Base-by-base conservation (phyloP, 805 yeast species). In the Cyberlindnera mrakii region DNA sequence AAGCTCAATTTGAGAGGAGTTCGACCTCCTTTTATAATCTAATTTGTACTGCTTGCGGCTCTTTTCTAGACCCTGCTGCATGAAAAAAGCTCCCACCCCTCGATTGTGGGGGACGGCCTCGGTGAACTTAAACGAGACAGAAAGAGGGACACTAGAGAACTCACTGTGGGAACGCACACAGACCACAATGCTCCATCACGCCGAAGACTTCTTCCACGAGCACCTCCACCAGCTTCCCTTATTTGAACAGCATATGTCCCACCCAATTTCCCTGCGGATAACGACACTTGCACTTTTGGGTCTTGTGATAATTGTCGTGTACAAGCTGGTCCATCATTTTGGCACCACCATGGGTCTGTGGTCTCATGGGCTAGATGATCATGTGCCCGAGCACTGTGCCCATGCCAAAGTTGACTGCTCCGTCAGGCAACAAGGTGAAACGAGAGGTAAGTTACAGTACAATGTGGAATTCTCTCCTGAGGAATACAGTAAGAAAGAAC, bases 391-490 rank as follows among this genome's bases (percentile, higher is more conserved):
- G 7, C 91, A 83, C 58, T 84, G 89, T 63, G 89, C 93, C 0
- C 88, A 84, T 60, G 68, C 83, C 1, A 78, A 78, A 42, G 55
- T 77, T 3, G 48, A 52, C 15, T 37, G 35, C 27, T 19, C 20
- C 13, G 10, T 14, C 19, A 14, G 18, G 20, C n/a, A 7, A 11
- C 35, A n/a, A 31, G 33, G 33, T 30, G 33, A n/a, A n/a, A 30
- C 15, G 17, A 30, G 16, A 15, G 15, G 16, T 1, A 8, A 13
- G 35, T 7, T 37, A 11, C 16, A 66, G 20, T 85, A 80, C 57
- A 85, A 84, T 59, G 71, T 84, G 51, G 95, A 85, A 57, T 86
- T 86, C 61, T 77, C 85, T 27, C 93, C 95, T 0, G 90, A 82
- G 52, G 95, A 86, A 53, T 85, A 78, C 57, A 47, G 59, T 30